Evolutionary conservation across 805 yeast genomes (phyloP), one percentile per base, ranked within the genome.

Genomic region (Priceomyces haplophilus): DNA sequence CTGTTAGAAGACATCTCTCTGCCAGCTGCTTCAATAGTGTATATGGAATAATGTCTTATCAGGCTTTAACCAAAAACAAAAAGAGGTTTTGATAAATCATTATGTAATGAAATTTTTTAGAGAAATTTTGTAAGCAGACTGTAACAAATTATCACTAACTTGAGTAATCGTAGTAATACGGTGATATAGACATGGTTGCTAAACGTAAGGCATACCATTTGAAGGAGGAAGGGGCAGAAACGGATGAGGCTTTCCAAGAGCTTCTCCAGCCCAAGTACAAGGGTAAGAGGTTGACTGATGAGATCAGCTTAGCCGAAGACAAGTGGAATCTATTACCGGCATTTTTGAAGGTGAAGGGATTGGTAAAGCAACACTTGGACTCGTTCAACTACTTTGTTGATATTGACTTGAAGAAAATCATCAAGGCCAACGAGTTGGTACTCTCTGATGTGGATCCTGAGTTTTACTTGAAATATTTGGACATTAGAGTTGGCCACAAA

Each of bases 241-340:
- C 64, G 7, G 86, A 80, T 53, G 87, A 80, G 40, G 69, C 84
- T 3, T 87, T 89, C 62, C 80, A 78, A 56, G 93, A 88, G 38
- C 74, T 91, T 25, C 66, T 93, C 43, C 75, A 87, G 57, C 91
- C 95, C 8, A 75, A 77, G 13, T 93, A 87, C 65, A 84, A 82
- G 58, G 99, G 99, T 12, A 91, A 88, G 63, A 73, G 76, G 41
- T 64, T 93, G 46, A 80, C 95, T 1, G 99, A 93, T 67, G 86
- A 86, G 50, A 84, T 93, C 58, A 80, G 80, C 53, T 88, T 97
- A 0, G 93, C 95, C 8, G 88, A 88, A 54, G 99, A 93, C 65
- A 93, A 93, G 62, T 93, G 99, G 99, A 86, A 93, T 54, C 73
- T 93, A 37, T 69, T 93, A 32, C 99, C 99, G 0, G 99, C 99